Evolutionary conservation across 2,329 filamentous ascomycete genomes (phyloP), one percentile per base, ranked within the genome.

Genomic region (Podosphaera fusca): DNA sequence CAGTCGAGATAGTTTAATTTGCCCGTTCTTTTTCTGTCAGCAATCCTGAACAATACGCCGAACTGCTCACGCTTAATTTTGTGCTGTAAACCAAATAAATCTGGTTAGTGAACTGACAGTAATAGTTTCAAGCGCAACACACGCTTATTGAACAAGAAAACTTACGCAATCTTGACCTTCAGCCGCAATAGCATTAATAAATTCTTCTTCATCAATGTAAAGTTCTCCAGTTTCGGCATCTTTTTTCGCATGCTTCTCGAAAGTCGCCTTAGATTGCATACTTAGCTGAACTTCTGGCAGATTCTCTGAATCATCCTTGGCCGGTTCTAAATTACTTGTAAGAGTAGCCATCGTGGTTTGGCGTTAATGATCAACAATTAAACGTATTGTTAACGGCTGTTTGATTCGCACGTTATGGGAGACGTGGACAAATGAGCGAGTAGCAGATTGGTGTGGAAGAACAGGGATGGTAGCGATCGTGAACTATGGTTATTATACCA

Each of bases 41-140:
- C 92, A 58, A 98, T 85, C 61, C 77, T 75, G 72, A 98, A 98
- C 53, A 98, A 84, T 66, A 98, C 85, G 56, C 83, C 82, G 71
- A 95, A 98, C 70, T 96, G 92, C 64, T 94, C 85, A 64, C 90
- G 83, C 72, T 88, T 87, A 74, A 98, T 96, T 72, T 98, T 98
- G 75, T 95, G 89, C 90, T 96, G 61, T 50, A 38, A 8, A 14
- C 51, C n/a, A 56, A 35, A 56, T 38, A 10, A 42, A 42, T 9
- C 8, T 57, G 7, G 55, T 68, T 57, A 68, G 66, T 60, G 61
- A 64, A 63, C 62, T 52, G 60, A 60, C 61, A 54, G 50, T 29
- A 46, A 58, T 52, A 59, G 35, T 9, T 21, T 54, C 14, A 8
- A 36, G 29, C 4, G 21, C 53, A 42, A 38, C n/a, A 38, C 35